Percentiles rank a stretch among this genome's conserved stretches.
phyloP scores from a whole-genome alignment of 352 stramenopile genomes.

The Phytophthora pseudosyringae region DNA sequence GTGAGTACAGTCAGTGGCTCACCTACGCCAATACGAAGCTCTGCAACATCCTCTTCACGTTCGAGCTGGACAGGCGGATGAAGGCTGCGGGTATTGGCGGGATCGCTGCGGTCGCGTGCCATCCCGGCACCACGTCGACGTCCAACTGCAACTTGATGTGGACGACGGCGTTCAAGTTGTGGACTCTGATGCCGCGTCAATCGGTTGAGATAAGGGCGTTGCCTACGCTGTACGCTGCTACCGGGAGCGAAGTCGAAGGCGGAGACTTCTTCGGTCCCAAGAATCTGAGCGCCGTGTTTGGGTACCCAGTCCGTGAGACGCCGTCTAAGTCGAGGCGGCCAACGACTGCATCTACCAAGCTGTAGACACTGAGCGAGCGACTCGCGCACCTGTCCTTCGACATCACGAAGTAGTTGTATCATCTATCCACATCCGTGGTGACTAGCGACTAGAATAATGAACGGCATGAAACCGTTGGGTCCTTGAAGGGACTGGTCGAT shows the following conservation, averaged over 20 bases:
- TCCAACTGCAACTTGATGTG: slow-evolving; percentile 37
- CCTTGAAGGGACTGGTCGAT: slow-evolving; percentile 21
- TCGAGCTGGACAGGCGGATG: slow-evolving; percentile 49
- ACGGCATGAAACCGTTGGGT: no score
- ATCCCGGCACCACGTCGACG: slow-evolving; percentile 45
- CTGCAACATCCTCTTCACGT: slow-evolving; percentile 63
- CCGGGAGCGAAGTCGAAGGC: slow-evolving; percentile 23
- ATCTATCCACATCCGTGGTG: no score
- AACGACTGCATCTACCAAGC: slow-evolving; percentile 27
- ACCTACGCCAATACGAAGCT: slow-evolving; percentile 66
- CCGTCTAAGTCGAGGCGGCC: slow-evolving; percentile 37
- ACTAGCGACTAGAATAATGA: no score
- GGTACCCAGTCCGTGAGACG: slow-evolving; percentile 41
- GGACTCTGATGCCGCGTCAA: slow-evolving; percentile 29
- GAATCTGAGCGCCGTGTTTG: slow-evolving; percentile 46
- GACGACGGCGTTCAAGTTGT: slow-evolving; percentile 34
- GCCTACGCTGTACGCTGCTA: slow-evolving; percentile 53
- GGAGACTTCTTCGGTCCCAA: slow-evolving; percentile 38
- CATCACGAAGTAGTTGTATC: slow-evolving; percentile 21
- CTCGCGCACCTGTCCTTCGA: slow-evolving; percentile 44
- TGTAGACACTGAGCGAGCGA: slow-evolving; percentile 54
- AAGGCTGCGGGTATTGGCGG: slow-evolving; percentile 26
- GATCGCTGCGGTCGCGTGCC: slow-evolving; percentile 35
- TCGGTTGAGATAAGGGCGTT: slow-evolving; percentile 47
- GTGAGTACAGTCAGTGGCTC: slow-evolving; percentile 42